phyloP scores from a whole-genome alignment of 2,329 filamentous ascomycete species.

The Clarireedia paspali region DNA sequence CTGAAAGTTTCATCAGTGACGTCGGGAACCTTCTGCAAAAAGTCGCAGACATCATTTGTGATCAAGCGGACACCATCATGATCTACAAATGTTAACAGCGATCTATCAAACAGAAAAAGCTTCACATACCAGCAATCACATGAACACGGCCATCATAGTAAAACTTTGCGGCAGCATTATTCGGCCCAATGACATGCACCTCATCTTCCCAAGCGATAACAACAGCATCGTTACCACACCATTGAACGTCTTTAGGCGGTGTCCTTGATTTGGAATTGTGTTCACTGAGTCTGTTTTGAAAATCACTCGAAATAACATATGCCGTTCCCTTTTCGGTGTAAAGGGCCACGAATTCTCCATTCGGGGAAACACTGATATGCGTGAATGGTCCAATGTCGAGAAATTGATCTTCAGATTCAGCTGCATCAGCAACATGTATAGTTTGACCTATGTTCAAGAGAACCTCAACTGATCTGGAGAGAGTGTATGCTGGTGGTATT shows the following conservation, averaged over 20 bases:
- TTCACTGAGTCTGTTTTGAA: slow-evolving; percentile 85
- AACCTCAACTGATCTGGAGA: slow-evolving; percentile 89
- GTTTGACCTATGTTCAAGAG: slow-evolving; percentile 79
- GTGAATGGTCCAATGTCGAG: slow-evolving; percentile 89
- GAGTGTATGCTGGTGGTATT: slow-evolving; percentile 77
- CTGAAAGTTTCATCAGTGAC: slow-evolving; percentile 86
- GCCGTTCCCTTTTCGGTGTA: slow-evolving; percentile 80
- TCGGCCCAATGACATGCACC: slow-evolving; percentile 84
- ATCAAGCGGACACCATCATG: slow-evolving; percentile 83
- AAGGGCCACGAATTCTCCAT: slow-evolving; percentile 79
- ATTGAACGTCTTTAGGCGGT: slow-evolving; percentile 78
- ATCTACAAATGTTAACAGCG: slow-evolving; percentile 35
- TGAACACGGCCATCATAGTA: slow-evolving; percentile 91
- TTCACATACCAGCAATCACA: slow-evolving; percentile 64
- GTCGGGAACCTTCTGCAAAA: slow-evolving; percentile 85
- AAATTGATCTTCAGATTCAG: slow-evolving; percentile 83
- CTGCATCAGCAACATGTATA: slow-evolving; percentile 78
- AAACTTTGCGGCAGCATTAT: slow-evolving; percentile 65
- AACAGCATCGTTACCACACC: slow-evolving; percentile 93
- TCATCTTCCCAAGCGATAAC: slow-evolving; percentile 97
- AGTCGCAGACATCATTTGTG: slow-evolving; percentile 93
- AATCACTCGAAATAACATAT: slow-evolving; percentile 92
- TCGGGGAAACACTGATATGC: slow-evolving; percentile 84
- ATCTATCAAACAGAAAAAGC: not conserved
- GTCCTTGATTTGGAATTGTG: slow-evolving; percentile 84